Evolutionary conservation across 2,329 filamentous ascomycete genomes (phyloP), one percentile per base, ranked within the genome.

Genomic region (Gyromitra esculenta): DNA sequence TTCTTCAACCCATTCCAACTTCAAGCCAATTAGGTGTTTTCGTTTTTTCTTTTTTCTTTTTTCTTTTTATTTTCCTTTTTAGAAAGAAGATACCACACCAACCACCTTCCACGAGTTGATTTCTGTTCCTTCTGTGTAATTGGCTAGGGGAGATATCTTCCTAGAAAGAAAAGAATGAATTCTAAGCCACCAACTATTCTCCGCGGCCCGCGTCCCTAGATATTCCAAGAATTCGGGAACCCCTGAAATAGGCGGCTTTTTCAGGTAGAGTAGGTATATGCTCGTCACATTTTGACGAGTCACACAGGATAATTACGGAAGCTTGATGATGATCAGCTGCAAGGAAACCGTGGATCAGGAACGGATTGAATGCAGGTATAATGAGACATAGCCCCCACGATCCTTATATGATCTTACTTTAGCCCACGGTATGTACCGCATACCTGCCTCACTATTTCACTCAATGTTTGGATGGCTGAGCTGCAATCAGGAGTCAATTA

Each of bases 351-450:
- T 48, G 48, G 41, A 64, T 56, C 59, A 72, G 48, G 48, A 31
- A 41, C 57, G 41, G 8, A 31, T 5, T 5, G 35, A 18, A 70
- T 62, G 67, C 67, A 13, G 57, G 37, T 37, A 63, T 35, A 25
- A 65, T 72, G 60, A 64, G 60, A 72, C 59, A 65, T 62, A 71
- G 67, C 67, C 67, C 67, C 67, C 67, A 71, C 67, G 56, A 67
- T 57, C 50, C 18, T 2, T 18, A 52, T 59, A 68, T 68, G 65
- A 59, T 68, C 18, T 67, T 50, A 67, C 18, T 41, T 31, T 15
- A 1, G 45, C 59, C n/a, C n/a, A 56, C n/a, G 52, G 37, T 60
- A 31, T 31, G 6, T n/a, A n/a, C 4, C 31, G 11, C 54, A 37
- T 57, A 57, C n/a, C 35, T 35, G 35, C 60, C 13, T 52, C 41